Evolutionary conservation across 345 rosid genomes (phyloP).

Genomic region (Lepidium didymum): DNA sequence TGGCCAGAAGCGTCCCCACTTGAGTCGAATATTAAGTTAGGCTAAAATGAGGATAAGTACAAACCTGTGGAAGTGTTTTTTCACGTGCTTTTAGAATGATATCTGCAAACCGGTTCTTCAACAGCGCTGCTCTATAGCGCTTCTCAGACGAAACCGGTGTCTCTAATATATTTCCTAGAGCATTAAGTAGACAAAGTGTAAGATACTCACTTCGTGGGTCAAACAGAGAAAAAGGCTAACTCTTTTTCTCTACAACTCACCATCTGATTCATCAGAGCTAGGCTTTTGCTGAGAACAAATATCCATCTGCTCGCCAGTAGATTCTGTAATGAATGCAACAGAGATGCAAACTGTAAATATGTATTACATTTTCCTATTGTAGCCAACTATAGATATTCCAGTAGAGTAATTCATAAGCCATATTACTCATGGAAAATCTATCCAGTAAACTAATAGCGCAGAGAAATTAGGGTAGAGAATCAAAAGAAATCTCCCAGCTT

Average conservation of each 20-base stretch:
- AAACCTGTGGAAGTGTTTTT: conserved; percentile 79
- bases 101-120: conserved; percentile 88
- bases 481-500: not conserved
- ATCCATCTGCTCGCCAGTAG: conserved; percentile 51
- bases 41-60: not conserved
- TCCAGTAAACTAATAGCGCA: not conserved
- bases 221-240: conserved; percentile 18
- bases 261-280: conserved; percentile 46
- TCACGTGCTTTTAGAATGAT: conserved; percentile 90
- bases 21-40: not conserved
- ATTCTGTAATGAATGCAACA: conserved; percentile 40
- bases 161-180: conserved; percentile 60
- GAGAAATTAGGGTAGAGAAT: not conserved
- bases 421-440: not conserved
- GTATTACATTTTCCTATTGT: not conserved
- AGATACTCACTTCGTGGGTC: conserved; percentile 29
- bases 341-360: not conserved
- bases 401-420: not conserved
- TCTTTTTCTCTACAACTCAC: conserved; percentile 41
- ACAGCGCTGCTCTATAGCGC: conserved; percentile 69
- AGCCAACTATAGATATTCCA: not conserved
- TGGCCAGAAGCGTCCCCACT: not conserved
- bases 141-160: conserved; percentile 75
- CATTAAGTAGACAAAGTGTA: conserved; percentile 28
- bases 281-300: conserved; percentile 45